Evolutionary conservation across 352 stramenopile genomes (phyloP), one percentile per base, ranked within the genome.

Genomic region (Paralagenidium karlingii): DNA sequence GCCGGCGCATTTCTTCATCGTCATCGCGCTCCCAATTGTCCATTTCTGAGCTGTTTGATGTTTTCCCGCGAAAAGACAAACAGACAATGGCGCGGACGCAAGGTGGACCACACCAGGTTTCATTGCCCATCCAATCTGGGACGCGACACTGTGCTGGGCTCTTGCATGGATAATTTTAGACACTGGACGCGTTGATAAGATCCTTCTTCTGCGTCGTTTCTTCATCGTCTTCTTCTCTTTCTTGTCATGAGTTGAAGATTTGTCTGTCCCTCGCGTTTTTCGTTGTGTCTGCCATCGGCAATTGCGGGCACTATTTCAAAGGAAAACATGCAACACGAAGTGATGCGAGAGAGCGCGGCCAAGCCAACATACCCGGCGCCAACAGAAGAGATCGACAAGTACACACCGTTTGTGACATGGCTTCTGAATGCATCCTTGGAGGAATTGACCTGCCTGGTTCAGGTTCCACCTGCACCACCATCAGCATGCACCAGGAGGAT

Each of bases 361-460:
- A n/a, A n/a, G n/a, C n/a, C n/a, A n/a, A n/a, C n/a, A n/a, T n/a
- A n/a, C n/a, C n/a, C 30, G 24, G 49, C 60, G 26, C 67, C 69
- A 7, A 74, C 62, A 5, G 38, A 38, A 20, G 49, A 45, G 16
- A 39, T 84, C 8, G 49, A 36, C 5, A 51, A 45, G 5, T 84
- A 63, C 36, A 55, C 71, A 20, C 58, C 63, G 1, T 82, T 84
- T 32, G 68, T 84, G 39, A 55, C 48, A 19, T 84, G 70, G 70
- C 31, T 84, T 10, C 54, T 84, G 8, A 45, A 55, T 6, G 49
- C 65, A 12, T 43, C 62, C 2, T 50, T 58, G 2, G 63, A 78
- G 34, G 58, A 78, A 24, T 55, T 82, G 15, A 47, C 49, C 20
- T 60, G 31, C 27, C 43, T 68, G 4, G 20, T 3, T 26, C 36